These are phyloP conservation scores for Hypsizygus marmoreus DNA, from an alignment of 768 basidiomycete species.

Conservation along the genomic window DNA sequence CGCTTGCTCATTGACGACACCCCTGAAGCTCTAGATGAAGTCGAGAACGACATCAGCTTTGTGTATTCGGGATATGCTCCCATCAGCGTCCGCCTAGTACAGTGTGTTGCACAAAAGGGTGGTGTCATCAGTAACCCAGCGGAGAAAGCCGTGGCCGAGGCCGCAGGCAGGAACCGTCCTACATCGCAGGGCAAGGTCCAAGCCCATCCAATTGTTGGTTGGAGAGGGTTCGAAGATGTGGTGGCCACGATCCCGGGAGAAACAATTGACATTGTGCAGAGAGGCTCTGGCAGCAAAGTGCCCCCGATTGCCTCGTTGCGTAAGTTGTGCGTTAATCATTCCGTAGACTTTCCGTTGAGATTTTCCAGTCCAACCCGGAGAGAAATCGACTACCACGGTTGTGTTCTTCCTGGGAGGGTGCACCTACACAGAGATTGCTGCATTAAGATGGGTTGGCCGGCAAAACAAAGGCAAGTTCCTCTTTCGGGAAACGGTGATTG, in stretches of 20 bases:
- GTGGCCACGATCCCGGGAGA: constrained; percentile 80
- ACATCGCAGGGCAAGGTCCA: constrained; percentile 55
- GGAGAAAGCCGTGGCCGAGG: constrained; percentile 38
- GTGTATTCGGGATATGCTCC: constrained; percentile 98
- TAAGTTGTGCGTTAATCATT: constrained; percentile 21
- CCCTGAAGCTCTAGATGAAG: constrained; percentile 72
- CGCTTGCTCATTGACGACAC: constrained; percentile 91
- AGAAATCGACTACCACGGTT: constrained; percentile 77
- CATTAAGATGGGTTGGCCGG: constrained; percentile 87
- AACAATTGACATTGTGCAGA: constrained; percentile 76
- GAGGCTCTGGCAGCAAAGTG: constrained; percentile 30
- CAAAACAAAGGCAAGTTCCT: constrained; percentile 71
- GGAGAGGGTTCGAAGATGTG: constrained; percentile 97
- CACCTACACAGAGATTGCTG: constrained; percentile 96
- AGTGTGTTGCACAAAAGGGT: constrained; percentile 90
- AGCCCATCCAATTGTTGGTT: constrained; percentile 92
- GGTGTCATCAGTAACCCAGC: constrained; percentile 83
- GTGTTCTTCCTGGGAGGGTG: constrained; percentile 98
- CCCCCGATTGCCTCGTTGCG: constrained; percentile 32
- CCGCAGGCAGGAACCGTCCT: constrained; percentile 32
- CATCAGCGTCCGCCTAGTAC: constrained; percentile 86
- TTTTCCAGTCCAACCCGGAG: constrained; percentile 47
- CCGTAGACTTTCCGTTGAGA: constrained; percentile 5
- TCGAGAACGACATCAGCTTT: constrained; percentile 93
- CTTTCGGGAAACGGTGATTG: constrained; percentile 18